phyloP scores from a whole-genome alignment of 179 eudicot genomes.

The Camellia oleifera region DNA sequence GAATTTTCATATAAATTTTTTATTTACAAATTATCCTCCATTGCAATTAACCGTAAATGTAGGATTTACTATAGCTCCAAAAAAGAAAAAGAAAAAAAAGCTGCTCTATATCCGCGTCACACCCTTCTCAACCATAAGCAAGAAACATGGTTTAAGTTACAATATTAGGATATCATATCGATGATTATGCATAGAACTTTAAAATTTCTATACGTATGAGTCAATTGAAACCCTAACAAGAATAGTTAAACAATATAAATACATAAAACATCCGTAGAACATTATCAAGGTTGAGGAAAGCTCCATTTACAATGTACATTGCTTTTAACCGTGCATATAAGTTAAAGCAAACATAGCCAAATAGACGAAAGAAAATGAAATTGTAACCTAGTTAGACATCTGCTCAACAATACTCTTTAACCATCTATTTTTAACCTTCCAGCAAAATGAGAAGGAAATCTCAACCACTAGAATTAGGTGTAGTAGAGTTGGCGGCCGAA shows the following conservation, averaged over 20 bases:
- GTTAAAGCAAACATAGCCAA: not conserved
- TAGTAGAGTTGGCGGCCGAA: conserved; percentile 29
- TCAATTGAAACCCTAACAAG: not conserved
- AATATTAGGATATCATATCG: too few species aligned
- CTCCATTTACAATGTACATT: not conserved
- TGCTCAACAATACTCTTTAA: not conserved
- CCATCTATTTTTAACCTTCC: not conserved
- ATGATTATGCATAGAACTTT: too few species aligned
- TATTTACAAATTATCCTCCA: too few species aligned
- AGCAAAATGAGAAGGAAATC: conserved; percentile 4
- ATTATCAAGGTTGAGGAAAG: not conserved
- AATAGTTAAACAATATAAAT: not conserved
- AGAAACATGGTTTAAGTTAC: too few species aligned
- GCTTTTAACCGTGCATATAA: not conserved
- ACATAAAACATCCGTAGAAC: not conserved
- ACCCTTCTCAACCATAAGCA: too few species aligned
- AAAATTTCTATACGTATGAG: too few species aligned
- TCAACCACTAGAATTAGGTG: conserved; percentile 32
- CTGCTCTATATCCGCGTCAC: too few species aligned
- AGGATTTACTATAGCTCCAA: too few species aligned
- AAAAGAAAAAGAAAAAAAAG: too few species aligned
- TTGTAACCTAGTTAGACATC: not conserved
- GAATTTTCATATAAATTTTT: too few species aligned
- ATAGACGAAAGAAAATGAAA: not conserved
- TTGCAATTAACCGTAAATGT: too few species aligned